Evolutionary conservation across 305 asterid species (phyloP).

Genomic region (Fraxinus sp.): DNA sequence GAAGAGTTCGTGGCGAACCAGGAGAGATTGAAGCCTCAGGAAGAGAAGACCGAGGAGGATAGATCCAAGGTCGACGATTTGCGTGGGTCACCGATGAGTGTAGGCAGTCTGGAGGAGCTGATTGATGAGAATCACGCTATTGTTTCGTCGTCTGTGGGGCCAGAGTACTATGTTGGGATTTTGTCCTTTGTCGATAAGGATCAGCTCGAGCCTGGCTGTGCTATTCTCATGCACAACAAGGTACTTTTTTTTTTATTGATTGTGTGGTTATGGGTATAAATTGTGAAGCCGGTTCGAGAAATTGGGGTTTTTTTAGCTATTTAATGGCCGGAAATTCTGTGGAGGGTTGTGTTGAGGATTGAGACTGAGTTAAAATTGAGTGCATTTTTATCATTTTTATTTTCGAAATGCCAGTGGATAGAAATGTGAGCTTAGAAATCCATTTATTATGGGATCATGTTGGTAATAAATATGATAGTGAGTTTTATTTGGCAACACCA

Average conservation of each 20-base stretch:
- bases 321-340: neutral
- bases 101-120: slow-evolving; percentile 82
- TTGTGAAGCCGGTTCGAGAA: slow-evolving; percentile 10
- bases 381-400: neutral
- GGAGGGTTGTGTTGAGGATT: neutral
- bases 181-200: slow-evolving; percentile 90
- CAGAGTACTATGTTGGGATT: slow-evolving; percentile 89
- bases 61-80: slow-evolving; percentile 85
- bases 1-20: slow-evolving; percentile 92
- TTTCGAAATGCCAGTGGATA: neutral
- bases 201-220: slow-evolving; percentile 93
- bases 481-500: neutral
- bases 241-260: slow-evolving; percentile 25
- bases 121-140: slow-evolving; percentile 97
- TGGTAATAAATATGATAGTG: neutral
- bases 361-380: neutral
- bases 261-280: neutral
- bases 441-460: neutral
- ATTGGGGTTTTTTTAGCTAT: slow-evolving; percentile 21
- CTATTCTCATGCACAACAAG: slow-evolving; percentile 96
- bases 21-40: slow-evolving; percentile 88
- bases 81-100: slow-evolving; percentile 92
- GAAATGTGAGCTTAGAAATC: neutral
- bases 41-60: slow-evolving; percentile 97
- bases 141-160: slow-evolving; percentile 84